Evolutionary conservation across 1,284 basidiomycete species (phyloP).

Genomic region (Irpex rosettiformis): DNA sequence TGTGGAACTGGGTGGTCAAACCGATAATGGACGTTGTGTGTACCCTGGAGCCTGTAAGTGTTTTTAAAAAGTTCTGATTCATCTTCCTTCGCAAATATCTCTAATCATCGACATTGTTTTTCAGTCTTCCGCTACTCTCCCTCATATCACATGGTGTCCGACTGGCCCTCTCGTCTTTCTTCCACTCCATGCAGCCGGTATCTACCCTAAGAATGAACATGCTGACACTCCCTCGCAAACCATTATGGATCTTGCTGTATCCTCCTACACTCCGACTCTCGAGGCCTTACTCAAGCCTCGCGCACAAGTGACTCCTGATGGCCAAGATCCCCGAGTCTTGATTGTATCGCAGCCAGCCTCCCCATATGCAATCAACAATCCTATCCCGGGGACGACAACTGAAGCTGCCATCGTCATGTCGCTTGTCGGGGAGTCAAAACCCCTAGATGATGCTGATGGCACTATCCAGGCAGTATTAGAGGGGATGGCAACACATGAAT

Average conservation of each 20-base stretch:
- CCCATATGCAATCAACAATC: neutral
- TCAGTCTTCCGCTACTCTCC: neutral
- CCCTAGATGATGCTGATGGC: neutral
- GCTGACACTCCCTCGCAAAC: neutral
- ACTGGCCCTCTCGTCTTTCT: neutral
- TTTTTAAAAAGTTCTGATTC: neutral
- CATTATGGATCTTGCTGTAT: neutral
- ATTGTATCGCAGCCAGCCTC: neutral
- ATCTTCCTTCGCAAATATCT: too few relatives aligned
- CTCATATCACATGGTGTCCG: neutral
- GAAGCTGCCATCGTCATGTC: neutral
- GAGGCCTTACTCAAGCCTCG: neutral
- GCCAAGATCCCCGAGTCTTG: neutral
- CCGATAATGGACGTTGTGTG: neutral
- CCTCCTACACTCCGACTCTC: neutral
- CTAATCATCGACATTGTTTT: too few relatives aligned
- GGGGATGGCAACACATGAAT: constrained; percentile 10
- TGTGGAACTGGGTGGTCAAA: neutral
- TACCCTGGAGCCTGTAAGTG: neutral
- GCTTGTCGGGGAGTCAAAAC: neutral
- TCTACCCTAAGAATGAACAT: neutral
- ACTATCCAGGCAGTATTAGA: constrained; percentile 4
- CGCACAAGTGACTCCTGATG: neutral
- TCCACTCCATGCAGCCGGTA: neutral
- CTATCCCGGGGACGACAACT: neutral